Conservation (phyloP, 225 moss, liverwort and hornwort species). For the Anthoceros angustus region DNA sequence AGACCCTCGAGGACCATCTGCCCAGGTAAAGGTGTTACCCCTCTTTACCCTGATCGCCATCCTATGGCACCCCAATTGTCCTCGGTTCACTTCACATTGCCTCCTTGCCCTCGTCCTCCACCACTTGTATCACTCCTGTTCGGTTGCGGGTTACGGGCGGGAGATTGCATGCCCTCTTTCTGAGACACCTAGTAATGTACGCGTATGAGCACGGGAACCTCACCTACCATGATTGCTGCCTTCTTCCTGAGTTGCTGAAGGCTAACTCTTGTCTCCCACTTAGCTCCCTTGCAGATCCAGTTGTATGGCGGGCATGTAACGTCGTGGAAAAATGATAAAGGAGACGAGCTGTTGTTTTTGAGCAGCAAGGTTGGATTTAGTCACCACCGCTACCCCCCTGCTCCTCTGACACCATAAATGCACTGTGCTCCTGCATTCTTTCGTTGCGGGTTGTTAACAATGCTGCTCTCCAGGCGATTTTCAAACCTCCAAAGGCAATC, state of each 20-base stretch:
- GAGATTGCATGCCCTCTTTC: no score
- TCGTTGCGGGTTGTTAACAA: neutral
- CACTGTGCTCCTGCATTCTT: neutral
- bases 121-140: neutral
- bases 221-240: no score
- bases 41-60: no score
- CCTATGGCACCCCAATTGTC: neutral
- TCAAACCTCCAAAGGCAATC: slow-evolving; percentile 88
- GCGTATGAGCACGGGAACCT: no score
- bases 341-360: slow-evolving; percentile 77
- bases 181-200: no score
- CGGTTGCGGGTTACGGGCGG: no score
- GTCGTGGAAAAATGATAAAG: slow-evolving; percentile 95
- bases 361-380: slow-evolving; percentile 39
- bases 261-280: neutral
- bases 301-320: slow-evolving; percentile 78
- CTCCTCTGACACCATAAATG: neutral
- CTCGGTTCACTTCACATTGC: neutral
- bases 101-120: neutral
- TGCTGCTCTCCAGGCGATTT: slow-evolving; percentile 27
- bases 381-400: neutral
- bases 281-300: slow-evolving; percentile 29
- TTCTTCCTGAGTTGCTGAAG: neutral
- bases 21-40: slow-evolving; percentile 4
- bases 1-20: slow-evolving; percentile 53